These are phyloP conservation scores for Sclerotinia minor DNA, from an alignment of 2,329 filamentous ascomycete species.

Conservation along the genomic window DNA sequence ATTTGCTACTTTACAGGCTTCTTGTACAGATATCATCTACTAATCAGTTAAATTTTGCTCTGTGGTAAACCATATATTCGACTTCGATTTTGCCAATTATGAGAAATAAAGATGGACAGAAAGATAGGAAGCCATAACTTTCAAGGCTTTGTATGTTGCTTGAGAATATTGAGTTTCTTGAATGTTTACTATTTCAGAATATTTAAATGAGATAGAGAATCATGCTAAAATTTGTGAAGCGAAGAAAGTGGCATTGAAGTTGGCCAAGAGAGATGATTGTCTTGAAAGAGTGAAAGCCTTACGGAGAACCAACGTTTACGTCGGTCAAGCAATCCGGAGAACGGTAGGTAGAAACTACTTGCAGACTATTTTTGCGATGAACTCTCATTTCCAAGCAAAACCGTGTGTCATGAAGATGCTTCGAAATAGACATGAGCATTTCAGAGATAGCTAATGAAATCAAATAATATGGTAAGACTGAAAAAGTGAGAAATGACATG, in stretches of 20 bases:
- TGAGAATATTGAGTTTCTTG: background rate
- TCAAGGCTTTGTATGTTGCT: background rate
- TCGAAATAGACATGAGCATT: no score
- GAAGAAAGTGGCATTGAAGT: no score
- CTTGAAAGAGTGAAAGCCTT: background rate
- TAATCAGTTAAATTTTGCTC: rapidly evolving
- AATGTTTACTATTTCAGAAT: background rate
- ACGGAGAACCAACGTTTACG: background rate
- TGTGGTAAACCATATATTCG: background rate
- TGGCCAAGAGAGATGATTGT: no score
- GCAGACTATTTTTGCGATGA: background rate
- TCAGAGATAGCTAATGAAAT: background rate
- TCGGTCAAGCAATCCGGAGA: background rate
- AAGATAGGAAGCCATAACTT: rapidly evolving
- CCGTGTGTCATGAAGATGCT: background rate
- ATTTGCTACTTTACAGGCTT: rapidly evolving
- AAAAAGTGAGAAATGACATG: background rate
- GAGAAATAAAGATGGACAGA: no score
- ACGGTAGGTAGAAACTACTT: background rate
- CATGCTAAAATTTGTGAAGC: rapidly evolving
- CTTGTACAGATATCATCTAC: background rate
- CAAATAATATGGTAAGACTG: background rate
- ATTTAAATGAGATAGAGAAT: background rate
- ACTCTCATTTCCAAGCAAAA: background rate
- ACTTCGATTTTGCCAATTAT: background rate